Base-by-base conservation (phyloP, 345 rosid genomes). In the Corchorus olitorius region DNA sequence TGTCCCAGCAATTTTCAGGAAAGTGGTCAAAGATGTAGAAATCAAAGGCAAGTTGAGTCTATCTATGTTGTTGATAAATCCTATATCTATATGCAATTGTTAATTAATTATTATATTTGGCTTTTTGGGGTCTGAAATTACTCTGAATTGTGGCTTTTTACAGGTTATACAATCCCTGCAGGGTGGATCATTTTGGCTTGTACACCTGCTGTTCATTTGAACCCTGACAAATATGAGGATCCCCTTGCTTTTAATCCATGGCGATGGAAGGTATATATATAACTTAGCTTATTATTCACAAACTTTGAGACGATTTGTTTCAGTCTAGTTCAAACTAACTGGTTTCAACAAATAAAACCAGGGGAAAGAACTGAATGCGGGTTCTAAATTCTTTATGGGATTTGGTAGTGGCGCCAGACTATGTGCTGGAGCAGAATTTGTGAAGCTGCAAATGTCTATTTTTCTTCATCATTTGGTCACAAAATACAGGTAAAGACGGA, bases 181-280 rank as follows among this genome's bases (percentile, higher is more conserved):
- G 93, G 89, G 11, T 94, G 98, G 98, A 88, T 85, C 9, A 89
- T 94, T 34, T 89, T 91, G 97, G 92, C 93, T 27, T 88, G 94
- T 75, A 97, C 97, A 52, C 94, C 98, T 13, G 97, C 94, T 22
- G 90, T 92, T 54, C 97, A 94, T 84, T 83, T 91, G 82, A 89
- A 87, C 83, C 91, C 89, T 39, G 75, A 63, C n/a, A 88, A 70
- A 72, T 92, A 94, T 78, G 85, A 87, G 80, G 91, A 90, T 72
- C 97, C 97, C 17, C 91, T 89, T 46, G 75, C 88, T 66, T 94
- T 94, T 75, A 83, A 91, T 84, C 97, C 97, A 77, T 87, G 93
- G 86, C 84, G 98, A 90, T 94, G 94, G 98, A 86, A 88, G 87
- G 97, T 90, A 39, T n/a, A n/a, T n/a, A n/a, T n/a, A n/a, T 39